These are phyloP conservation scores for Neurospora tetrasperma DNA, from an alignment of 495 filamentous ascomycete genomes.

Conservation along the genomic window DNA sequence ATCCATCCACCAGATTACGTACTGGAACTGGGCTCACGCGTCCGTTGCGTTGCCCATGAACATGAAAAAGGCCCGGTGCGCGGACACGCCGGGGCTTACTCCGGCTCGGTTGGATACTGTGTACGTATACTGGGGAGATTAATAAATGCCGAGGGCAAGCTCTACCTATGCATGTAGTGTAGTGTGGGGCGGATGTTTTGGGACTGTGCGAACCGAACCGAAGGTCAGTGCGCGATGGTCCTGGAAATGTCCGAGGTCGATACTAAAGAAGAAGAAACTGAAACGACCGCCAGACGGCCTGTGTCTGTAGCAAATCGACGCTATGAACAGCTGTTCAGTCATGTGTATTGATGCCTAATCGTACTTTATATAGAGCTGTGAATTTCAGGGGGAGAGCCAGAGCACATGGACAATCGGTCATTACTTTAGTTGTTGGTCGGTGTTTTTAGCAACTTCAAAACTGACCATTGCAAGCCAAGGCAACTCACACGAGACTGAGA, in stretches of 20 bases:
- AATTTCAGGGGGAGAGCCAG: too few relatives aligned
- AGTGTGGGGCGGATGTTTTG: neutral
- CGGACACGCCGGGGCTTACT: neutral
- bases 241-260: neutral
- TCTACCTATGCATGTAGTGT: neutral
- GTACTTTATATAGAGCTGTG: neutral
- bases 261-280: neutral
- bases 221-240: neutral
- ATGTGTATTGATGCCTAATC: neutral
- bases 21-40: neutral
- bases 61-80: neutral
- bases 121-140: neutral
- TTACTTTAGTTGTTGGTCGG: neutral
- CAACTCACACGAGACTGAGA: neutral
- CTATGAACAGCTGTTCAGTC: neutral
- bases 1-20: neutral
- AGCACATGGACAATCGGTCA: too few relatives aligned
- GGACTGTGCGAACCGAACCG: neutral
- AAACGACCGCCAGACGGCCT: neutral
- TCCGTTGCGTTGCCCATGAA: neutral
- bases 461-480: neutral
- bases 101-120: neutral
- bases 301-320: neutral
- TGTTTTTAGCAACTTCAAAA: neutral
- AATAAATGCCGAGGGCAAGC: neutral